These are phyloP conservation scores for Akanthomyces dipterigenus DNA, from an alignment of 2,329 filamentous ascomycete genomes.

Conservation along the genomic window DNA sequence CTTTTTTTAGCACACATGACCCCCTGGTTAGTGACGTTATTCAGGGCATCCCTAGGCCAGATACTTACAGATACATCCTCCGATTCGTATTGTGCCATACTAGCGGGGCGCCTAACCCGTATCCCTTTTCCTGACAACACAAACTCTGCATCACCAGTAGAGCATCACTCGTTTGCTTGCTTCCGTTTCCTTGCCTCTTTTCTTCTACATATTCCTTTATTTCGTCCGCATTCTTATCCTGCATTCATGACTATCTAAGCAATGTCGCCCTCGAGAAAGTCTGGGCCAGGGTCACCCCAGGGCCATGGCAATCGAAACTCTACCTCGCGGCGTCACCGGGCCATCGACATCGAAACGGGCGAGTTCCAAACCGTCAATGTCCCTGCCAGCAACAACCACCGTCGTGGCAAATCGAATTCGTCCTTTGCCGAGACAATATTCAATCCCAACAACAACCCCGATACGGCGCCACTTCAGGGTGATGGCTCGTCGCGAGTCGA, in stretches of 20 bases:
- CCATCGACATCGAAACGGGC: slow-evolving; percentile 60
- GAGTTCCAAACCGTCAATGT: slow-evolving; percentile 34
- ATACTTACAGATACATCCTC: neutral
- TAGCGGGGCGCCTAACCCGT: neutral
- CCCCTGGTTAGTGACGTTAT: neutral
- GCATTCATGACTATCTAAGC: slow-evolving; percentile 1
- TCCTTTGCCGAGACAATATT: slow-evolving; percentile 53
- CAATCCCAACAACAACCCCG: slow-evolving; percentile 48
- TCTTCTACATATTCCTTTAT: neutral
- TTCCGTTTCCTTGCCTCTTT: neutral
- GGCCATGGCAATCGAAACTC: slow-evolving; percentile 7
- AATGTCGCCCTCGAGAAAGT: slow-evolving; percentile 11
- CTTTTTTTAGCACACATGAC: neutral
- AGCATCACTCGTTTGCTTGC: slow-evolving; percentile 9
- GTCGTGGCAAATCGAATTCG: slow-evolving; percentile 50
- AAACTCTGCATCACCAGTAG: slow-evolving; percentile 10
- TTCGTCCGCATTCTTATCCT: neutral
- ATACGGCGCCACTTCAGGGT: slow-evolving; percentile 26
- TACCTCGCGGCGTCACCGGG: neutral
- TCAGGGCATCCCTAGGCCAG: neutral
- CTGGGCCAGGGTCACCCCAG: slow-evolving; percentile 4
- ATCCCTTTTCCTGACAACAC: slow-evolving; percentile 12
- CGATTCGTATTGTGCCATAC: neutral
- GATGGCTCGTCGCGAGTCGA: slow-evolving; percentile 16
- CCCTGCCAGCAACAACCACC: slow-evolving; percentile 35